Conservation (phyloP, 2,329 filamentous ascomycete species). For the Penicillium sp. region DNA sequence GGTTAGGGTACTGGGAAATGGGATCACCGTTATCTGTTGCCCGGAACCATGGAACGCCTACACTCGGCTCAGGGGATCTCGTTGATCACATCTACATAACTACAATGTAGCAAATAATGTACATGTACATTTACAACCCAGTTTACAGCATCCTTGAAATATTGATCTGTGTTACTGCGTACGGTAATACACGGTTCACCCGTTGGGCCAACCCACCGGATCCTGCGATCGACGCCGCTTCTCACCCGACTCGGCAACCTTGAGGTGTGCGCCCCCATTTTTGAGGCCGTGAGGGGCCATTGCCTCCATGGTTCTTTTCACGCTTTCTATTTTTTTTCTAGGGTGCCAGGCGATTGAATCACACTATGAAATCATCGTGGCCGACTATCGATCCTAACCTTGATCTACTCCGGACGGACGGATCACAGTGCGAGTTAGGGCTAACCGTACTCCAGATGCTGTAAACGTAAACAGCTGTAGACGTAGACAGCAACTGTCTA, state of each 20-base stretch:
- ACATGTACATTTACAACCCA: not conserved
- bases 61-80: constrained; percentile 10
- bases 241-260: constrained; percentile 13
- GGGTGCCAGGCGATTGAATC: not conserved
- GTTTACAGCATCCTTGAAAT: too few species aligned
- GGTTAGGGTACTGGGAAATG: too few species aligned
- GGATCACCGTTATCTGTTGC: constrained; percentile 4
- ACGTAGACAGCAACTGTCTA: too few species aligned
- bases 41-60: constrained; percentile 2
- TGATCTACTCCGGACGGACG: too few species aligned
- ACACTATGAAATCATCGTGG: too few species aligned
- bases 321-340: constrained; percentile 1
- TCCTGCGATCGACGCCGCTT: constrained; percentile 21
- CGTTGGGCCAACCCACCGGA: constrained; percentile 26
- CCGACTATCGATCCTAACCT: too few species aligned
- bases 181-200: constrained; percentile 5
- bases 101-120: not conserved
- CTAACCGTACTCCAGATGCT: too few species aligned
- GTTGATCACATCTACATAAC: too few species aligned
- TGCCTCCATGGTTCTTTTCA: not conserved
- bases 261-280: constrained; percentile 13
- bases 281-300: constrained; percentile 8
- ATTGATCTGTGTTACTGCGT: too few species aligned
- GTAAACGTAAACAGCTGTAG: too few species aligned
- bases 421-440: too few species aligned